phyloP scores from a whole-genome alignment of 2,329 filamentous ascomycete species.

The Tympanopsis confertula region DNA sequence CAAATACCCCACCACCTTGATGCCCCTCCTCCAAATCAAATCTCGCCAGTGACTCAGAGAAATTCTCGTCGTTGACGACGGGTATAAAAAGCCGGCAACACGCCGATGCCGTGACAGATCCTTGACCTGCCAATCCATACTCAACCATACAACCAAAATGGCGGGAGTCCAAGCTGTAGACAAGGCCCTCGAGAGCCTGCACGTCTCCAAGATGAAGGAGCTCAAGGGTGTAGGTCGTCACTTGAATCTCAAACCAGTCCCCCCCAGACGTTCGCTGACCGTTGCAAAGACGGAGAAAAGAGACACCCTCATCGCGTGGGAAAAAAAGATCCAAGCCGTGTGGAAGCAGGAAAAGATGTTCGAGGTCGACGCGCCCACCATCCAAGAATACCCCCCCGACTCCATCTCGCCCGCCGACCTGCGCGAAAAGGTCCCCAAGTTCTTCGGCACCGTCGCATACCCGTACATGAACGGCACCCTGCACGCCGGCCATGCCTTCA shows the following conservation, averaged over 20 bases:
- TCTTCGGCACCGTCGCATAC: slow-evolving; percentile 71
- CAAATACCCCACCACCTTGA: no score
- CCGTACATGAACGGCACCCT: slow-evolving; percentile 80
- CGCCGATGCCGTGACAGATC: no score
- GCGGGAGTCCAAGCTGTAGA: slow-evolving; percentile 31
- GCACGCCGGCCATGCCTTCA: slow-evolving; percentile 88
- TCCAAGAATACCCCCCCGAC: slow-evolving; percentile 64
- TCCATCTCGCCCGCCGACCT: slow-evolving; percentile 65
- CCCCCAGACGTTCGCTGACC: slow-evolving; percentile 10
- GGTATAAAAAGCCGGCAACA: no score
- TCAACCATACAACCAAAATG: no score
- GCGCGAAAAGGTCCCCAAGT: slow-evolving; percentile 75
- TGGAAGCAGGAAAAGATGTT: slow-evolving; percentile 73
- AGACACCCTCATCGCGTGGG: slow-evolving; percentile 67
- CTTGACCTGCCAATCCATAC: no score
- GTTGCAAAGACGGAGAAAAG: slow-evolving; percentile 65
- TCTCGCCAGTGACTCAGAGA: no score
- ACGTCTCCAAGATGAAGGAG: slow-evolving; percentile 48
- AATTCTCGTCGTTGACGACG: no score
- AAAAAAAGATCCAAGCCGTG: slow-evolving; percentile 85
- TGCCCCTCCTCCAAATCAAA: no score
- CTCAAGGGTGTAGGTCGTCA: slow-evolving; percentile 38
- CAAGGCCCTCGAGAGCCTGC: slow-evolving; percentile 37
- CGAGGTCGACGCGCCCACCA: slow-evolving; percentile 72
- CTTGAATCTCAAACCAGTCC: slow-evolving; percentile 6